Evolutionary conservation across 2,329 filamentous ascomycete genomes (phyloP).

Genomic region (Arthrobotrys iridis): DNA sequence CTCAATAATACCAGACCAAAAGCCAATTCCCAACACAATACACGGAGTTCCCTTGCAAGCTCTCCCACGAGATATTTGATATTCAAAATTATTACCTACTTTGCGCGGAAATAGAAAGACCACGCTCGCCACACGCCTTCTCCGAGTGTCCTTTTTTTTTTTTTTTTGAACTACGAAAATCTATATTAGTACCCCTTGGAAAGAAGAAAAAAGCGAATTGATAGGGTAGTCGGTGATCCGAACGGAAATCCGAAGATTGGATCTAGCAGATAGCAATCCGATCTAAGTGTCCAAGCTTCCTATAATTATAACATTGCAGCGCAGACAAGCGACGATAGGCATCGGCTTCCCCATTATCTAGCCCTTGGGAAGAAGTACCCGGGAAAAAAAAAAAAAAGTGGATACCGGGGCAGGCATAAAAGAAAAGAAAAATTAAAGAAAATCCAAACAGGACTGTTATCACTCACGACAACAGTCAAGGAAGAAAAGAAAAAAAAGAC

Average conservation of each 20-base stretch:
- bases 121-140: conserved; percentile 28
- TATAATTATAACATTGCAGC: conserved; percentile 6
- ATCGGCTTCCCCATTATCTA: not conserved
- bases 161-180: conserved; percentile 45
- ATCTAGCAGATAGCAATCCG: conserved; percentile 38
- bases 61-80: not conserved
- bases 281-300: no score
- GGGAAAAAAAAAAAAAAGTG: conserved; percentile 23
- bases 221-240: not conserved
- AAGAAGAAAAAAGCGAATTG: not conserved
- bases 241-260: conserved; percentile 28
- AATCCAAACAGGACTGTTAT: conserved; percentile 54
- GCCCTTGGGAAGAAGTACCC: not conserved
- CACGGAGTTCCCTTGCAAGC: not conserved
- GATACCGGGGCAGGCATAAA: conserved; percentile 40
- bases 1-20: conserved; percentile 10
- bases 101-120: no score
- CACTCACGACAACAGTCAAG: no score
- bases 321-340: conserved; percentile 16
- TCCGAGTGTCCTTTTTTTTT: conserved; percentile 24
- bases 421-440: no score
- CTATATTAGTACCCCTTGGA: no score
- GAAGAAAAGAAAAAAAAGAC: conserved; percentile 2
- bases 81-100: no score
- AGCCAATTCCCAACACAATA: not conserved